Evolutionary conservation across 345 rosid species (phyloP), one percentile per base, ranked within the genome.

Genomic region (Cardiospermum halicacabum): DNA sequence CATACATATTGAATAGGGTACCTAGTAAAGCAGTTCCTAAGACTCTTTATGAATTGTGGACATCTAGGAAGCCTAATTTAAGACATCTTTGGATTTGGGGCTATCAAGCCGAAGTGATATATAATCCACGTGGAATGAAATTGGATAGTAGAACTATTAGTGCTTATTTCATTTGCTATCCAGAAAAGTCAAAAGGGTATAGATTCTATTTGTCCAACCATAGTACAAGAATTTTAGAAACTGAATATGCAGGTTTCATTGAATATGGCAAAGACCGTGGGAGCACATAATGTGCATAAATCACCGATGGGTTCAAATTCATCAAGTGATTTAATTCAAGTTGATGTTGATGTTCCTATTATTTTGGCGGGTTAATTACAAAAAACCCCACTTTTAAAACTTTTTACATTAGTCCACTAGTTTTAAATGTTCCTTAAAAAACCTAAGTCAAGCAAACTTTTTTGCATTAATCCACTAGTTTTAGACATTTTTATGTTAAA

Each of bases 1-100:
- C 56, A 22, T 36, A 42, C 18, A 40, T 54, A 13, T 58, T 67
- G 36, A 67, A 67, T 11, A 67, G 19, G 62, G 48, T 58, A 57
- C 28, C 65, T 34, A 71, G 60, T 58, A 71, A 49, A 40, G 58
- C 4, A 49, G 0, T 71, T 71, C 28, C 54, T n/a, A 18, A 31
- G 3, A 70, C 39, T 56, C 42, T n/a, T 48, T 67, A 18, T 32
- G 25, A 58, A 40, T 1, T 50, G 11, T 65, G 32, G 60, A 71
- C 36, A 32, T 3, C 4, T 3, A 32, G 36, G 7, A 32, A 32
- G 36, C 36, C 7, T 32, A 32, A 7, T 64, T 47, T 43, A 22
- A 16, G 48, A 6, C 21, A 45, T 24, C 4, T 69, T 0, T n/a
- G 62, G 62, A 55, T 69, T 69, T 62, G 49, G 56, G 57, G 56